Conservation (phyloP, 116 monocot species). For the Dioscorea cayenensis region DNA sequence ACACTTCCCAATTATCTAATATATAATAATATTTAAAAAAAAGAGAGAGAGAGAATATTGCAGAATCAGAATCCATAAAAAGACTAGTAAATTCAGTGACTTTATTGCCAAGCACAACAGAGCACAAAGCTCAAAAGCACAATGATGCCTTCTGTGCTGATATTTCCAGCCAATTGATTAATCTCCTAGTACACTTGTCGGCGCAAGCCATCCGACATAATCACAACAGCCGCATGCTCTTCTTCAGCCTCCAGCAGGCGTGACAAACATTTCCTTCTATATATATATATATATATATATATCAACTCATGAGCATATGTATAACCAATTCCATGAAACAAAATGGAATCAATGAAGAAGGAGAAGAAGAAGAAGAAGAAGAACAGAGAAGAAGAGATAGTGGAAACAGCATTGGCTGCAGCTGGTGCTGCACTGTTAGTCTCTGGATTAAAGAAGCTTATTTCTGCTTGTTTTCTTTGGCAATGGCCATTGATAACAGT, state of each 20-base stretch:
- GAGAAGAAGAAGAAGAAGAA: slow-evolving; percentile 13
- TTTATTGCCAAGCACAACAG: no score
- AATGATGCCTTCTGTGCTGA: no score
- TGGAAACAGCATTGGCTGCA: slow-evolving; percentile 38
- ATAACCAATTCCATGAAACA: neutral
- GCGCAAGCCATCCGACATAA: slow-evolving; percentile 9
- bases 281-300: neutral
- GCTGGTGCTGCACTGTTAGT: slow-evolving; percentile 33
- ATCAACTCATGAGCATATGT: neutral
- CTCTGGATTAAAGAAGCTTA: slow-evolving; percentile 27
- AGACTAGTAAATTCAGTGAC: no score
- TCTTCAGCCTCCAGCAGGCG: neutral
- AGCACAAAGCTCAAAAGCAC: no score
- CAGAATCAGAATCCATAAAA: no score
- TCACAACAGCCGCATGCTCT: neutral
- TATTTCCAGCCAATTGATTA: no score
- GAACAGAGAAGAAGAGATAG: slow-evolving; percentile 32
- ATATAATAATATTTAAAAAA: no score
- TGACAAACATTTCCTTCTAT: neutral
- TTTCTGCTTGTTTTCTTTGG: slow-evolving; percentile 12
- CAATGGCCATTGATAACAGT: neutral
- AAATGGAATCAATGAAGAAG: slow-evolving; percentile 5
- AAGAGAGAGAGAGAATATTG: no score
- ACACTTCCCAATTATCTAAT: no score
- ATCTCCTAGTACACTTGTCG: neutral